Base-by-base conservation (phyloP, 192 early-diverging fungal species). In the Pilaira anomala region DNA sequence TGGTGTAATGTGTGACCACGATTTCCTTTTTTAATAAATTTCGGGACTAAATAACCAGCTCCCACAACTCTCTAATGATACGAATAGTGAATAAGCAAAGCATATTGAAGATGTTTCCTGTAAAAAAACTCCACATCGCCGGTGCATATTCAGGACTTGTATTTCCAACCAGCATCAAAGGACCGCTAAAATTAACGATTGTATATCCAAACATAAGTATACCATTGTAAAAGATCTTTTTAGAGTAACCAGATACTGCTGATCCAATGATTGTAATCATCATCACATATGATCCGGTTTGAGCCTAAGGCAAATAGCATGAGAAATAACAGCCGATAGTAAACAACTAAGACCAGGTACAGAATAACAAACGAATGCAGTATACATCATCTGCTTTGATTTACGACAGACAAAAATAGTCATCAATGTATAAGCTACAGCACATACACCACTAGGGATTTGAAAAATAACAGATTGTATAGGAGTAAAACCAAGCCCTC, bases 401-500 rank as follows among this genome's bases (percentile, higher is more conserved):
- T 62, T 48, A 36, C 45, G 24, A n/a, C 25, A 7, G 28, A 39
- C 22, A 21, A 16, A 29, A 14, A 62, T 14, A 30, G 30, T 18
- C 3, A 25, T 12, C 2, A 62, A 49, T 21, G 30, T 26, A 49
- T n/a, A 46, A 4, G 33, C 1, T 3, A 29, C 26, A n/a, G 60
- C 25, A 3, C 26, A 24, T 6, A 21, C 25, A 4, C 60, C 60
- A 33, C 45, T 29, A 22, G 60, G 60, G 7, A 62, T 62, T 22
- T 62, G 60, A 36, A 62, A 46, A 5, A 62, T 2, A 4, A 62
- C 49, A 0, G 46, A 33, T 21, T 62, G 26, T 22, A 46, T n/a
- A 4, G 60, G 60, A 7, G 59, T 28, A 18, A 66, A 72, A 0
- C 70, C 70, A 22, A 72, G 21, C 5, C 51, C 48, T 48, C 44